Base-by-base conservation (phyloP, 1,284 basidiomycete species). In the Apiotrichum gracile region DNA sequence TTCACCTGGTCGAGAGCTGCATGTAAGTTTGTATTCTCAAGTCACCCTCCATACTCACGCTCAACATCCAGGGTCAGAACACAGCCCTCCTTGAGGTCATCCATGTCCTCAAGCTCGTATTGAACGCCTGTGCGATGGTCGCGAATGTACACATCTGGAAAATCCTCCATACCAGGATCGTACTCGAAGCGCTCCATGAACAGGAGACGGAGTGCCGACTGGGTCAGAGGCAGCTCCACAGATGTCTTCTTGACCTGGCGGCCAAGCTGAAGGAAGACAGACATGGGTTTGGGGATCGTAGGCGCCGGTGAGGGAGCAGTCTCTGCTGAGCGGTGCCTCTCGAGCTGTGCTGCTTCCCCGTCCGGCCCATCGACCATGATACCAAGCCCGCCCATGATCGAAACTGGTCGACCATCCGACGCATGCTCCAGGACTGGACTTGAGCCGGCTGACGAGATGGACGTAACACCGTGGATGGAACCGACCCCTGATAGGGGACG, bases 1-100 rank as follows among this genome's bases (percentile, higher is more conserved):
- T 96, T 97, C 72, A 98, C 94, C 74, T 98, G 94, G 74, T 97
- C 94, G 49, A 98, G 83, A 14, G 91, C 91, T 96, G 65, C n/a
- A n/a, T 4, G 31, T 46, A 47, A 40, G 46, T 57, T 27, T 37
- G 38, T 58, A 50, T 50, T 35, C 19, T 54, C 34, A 58, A 49
- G 14, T 21, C 17, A 3, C 2, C 13, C 10, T 5, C 34, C 25
- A 4, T 4, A 80, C 91, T 78, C 74, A 96, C 92, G 90, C 80
- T 97, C 93, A 60, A 98, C 93, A 65, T 97, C 96, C 49, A 98
- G 78, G 40, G 88, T 93, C 52, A 98, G 77, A 25, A 97, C 73
- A 66, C 87, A 88, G 55, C 86, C 90, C 44, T 91, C 87, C 70
- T 85, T 86, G 25, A 98, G 83, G 67, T 98, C 94, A n/a, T 87